phyloP scores from a whole-genome alignment of 2,329 filamentous ascomycete genomes.

The Sporothrix luriei region DNA sequence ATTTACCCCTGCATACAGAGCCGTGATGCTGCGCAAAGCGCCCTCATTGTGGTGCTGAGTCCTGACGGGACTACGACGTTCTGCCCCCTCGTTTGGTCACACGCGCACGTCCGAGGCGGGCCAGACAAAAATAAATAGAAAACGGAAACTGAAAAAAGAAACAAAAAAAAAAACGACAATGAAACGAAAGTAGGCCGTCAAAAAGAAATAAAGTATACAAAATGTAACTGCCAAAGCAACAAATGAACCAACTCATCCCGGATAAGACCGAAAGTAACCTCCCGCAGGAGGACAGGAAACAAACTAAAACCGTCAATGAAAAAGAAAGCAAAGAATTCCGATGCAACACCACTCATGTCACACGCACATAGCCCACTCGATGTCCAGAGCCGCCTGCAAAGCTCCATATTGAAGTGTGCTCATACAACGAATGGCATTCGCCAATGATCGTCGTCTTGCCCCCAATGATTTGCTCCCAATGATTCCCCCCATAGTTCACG shows the following conservation, averaged over 20 bases:
- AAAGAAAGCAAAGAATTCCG: slow-evolving; percentile 22
- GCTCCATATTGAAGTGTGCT: neutral
- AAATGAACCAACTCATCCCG: too few relatives aligned
- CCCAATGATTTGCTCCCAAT: neutral
- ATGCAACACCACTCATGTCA: neutral
- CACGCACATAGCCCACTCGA: neutral
- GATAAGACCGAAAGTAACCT: neutral
- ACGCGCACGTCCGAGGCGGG: neutral
- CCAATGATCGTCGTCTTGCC: neutral
- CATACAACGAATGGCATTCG: neutral
- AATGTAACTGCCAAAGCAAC: neutral
- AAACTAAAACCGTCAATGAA: neutral
- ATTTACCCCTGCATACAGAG: slow-evolving; percentile 16
- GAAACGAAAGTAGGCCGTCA: too few relatives aligned
- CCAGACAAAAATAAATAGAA: neutral
- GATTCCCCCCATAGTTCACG: neutral
- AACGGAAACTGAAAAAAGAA: neutral
- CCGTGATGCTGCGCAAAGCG: neutral
- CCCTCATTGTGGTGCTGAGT: neutral
- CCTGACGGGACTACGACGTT: neutral
- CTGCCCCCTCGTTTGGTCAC: neutral
- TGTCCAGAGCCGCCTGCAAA: neutral
- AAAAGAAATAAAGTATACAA: neutral
- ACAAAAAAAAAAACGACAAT: neutral
- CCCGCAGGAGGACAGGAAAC: neutral